Percentiles rank a stretch among this genome's conserved stretches.
Conservation (phyloP, 2,329 filamentous ascomycete species). For the Chaetoscypha palmicola region DNA sequence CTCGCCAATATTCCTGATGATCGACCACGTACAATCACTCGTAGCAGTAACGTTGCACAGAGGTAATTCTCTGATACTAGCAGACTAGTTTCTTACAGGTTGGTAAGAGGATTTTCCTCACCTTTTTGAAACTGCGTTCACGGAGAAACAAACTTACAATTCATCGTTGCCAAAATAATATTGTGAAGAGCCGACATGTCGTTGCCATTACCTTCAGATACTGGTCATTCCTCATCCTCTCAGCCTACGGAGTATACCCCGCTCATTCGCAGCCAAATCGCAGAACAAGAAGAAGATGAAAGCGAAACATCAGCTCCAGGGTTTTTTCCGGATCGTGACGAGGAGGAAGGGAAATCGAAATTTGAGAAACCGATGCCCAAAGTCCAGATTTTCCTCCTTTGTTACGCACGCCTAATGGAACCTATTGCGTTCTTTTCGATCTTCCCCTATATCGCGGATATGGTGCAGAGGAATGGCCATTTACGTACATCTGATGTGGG, state of each 20-base stretch:
- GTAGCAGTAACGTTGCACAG: too few relatives aligned
- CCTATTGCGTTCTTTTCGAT: slow-evolving; percentile 74
- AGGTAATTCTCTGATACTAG: too few relatives aligned
- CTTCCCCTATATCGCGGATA: slow-evolving; percentile 70
- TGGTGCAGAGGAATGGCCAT: slow-evolving; percentile 61
- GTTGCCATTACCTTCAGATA: background rate
- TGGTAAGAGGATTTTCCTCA: background rate
- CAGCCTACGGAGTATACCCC: background rate
- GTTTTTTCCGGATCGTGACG: background rate
- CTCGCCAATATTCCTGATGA: too few relatives aligned
- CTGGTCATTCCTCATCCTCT: background rate
- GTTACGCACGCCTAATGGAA: slow-evolving; percentile 63
- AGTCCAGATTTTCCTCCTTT: slow-evolving; percentile 60
- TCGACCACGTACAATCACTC: too few relatives aligned
- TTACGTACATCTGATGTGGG: slow-evolving; percentile 58
- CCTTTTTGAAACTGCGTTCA: background rate
- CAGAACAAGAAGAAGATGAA: background rate
- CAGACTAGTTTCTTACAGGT: too few relatives aligned
- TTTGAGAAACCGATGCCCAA: slow-evolving; percentile 44
- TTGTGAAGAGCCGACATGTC: background rate
- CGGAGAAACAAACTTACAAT: background rate
- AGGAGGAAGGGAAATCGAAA: background rate
- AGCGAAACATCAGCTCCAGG: background rate
- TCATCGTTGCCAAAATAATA: background rate
- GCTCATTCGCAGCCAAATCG: background rate